Base-by-base conservation (phyloP, 2,329 filamentous ascomycete species). In the Aspergillus calidoustus region DNA sequence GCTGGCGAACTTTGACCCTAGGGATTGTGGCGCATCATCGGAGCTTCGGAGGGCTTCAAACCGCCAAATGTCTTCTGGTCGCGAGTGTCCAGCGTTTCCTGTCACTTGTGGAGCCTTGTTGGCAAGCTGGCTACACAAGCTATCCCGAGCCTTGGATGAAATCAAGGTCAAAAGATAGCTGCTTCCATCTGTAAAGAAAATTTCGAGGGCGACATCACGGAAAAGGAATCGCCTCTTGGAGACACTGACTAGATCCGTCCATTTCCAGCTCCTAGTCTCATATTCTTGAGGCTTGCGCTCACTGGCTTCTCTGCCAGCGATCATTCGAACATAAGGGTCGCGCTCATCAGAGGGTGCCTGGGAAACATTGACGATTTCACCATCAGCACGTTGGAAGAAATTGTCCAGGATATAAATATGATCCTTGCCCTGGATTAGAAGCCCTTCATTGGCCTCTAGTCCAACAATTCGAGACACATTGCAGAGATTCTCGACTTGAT, bases 221-320 rank as follows among this genome's bases (percentile, higher is more conserved):
- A 98, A 97, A 4, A 99, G 80, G 76, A 98, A 99, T 7, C 94
- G 89, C 22, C 96, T 88, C 76, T 99, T 99, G 0, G 94, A 98
- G 41, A 98, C 90, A 73, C 93, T 97, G 68, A 98, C 91, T 15
- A 98, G 89, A 73, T 98, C 94, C 3, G 88, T 86, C 94, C 94
- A 99, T 66, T 89, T 90, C 96, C 95, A 99, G 74, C 91, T 90
- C 68, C 93, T 87, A 2, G 91, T 93, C 64, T 94, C 91, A 70
- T 96, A 91, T 53, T 96, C 91, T 63, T 81, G 73, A 75, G 83
- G 70, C 76, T 85, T 74, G 75, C 82, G 74, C 74, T 87, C 79
- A 79, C 86, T 72, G 73, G 89, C 80, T 82, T 93, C 79, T 83
- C 91, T 86, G 25, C 90, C 91, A 4, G 92, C 90, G 66, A 99